Conservation (phyloP, 2,329 filamentous ascomycete species). For the Penicillium concentricum region DNA sequence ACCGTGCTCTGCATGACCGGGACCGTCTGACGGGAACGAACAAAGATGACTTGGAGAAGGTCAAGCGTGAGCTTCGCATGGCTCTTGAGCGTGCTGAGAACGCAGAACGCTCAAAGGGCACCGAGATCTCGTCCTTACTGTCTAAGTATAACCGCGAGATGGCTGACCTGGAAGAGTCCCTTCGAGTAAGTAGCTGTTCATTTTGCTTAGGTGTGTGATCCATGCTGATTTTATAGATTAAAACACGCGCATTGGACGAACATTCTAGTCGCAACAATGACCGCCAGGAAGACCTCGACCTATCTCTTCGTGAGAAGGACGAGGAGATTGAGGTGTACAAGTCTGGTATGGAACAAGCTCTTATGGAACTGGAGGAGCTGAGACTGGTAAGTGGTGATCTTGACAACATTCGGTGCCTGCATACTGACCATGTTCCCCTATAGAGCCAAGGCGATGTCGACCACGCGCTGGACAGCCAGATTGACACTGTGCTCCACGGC, state of each 20-base stretch:
- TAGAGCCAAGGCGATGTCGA: conserved; percentile 72
- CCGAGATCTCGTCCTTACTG: conserved; percentile 90
- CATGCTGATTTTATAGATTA: conserved; percentile 58
- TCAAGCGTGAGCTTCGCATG: conserved; percentile 89
- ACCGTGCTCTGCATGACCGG: conserved; percentile 88
- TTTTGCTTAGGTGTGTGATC: background rate
- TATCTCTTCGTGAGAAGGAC: conserved; percentile 86
- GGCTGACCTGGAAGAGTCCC: conserved; percentile 89
- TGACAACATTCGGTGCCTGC: background rate
- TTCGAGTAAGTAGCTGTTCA: conserved; percentile 50
- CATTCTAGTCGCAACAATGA: conserved; percentile 74
- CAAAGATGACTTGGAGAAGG: conserved; percentile 90
- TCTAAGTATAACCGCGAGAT: conserved; percentile 97
- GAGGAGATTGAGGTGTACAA: conserved; percentile 98
- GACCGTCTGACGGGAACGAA: conserved; percentile 82
- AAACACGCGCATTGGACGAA: conserved; percentile 83
- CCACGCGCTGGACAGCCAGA: conserved; percentile 79
- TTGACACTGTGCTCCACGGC: conserved; percentile 82
- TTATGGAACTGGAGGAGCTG: conserved; percentile 88
- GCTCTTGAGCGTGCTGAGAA: conserved; percentile 90
- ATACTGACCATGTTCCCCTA: background rate
- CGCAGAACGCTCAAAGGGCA: conserved; percentile 87
- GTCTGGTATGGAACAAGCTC: conserved; percentile 92
- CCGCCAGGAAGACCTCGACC: conserved; percentile 80
- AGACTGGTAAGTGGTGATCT: conserved; percentile 51